phyloP scores from a whole-genome alignment of 78 protist species.

The Dictyostelium brefeldianum region DNA sequence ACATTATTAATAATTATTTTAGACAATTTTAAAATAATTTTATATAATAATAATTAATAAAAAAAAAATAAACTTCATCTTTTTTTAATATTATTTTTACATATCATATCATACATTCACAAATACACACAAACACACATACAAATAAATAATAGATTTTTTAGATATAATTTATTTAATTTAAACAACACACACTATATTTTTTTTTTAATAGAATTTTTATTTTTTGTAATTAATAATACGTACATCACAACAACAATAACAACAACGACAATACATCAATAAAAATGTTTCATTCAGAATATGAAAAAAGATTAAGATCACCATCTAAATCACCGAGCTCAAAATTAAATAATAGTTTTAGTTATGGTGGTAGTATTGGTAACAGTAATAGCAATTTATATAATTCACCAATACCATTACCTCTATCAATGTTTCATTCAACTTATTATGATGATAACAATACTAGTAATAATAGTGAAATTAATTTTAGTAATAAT shows the following conservation, averaged over 20 bases:
- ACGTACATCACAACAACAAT: background rate
- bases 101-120: too few species aligned
- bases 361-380: too few species aligned
- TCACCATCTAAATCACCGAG: slow-evolving; percentile 60
- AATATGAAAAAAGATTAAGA: slow-evolving; percentile 65
- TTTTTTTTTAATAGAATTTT: too few species aligned
- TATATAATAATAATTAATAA: too few species aligned
- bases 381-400: background rate
- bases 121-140: too few species aligned
- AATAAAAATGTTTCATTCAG: slow-evolving; percentile 62
- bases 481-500: background rate
- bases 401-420: background rate
- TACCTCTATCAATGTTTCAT: background rate
- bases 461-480: background rate
- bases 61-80: too few species aligned
- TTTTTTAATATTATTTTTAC: too few species aligned
- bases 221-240: too few species aligned
- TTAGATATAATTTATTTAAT: background rate
- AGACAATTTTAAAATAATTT: too few species aligned
- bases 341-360: background rate
- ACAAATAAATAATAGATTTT: too few species aligned
- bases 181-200: background rate
- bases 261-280: background rate
- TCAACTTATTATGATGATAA: background rate
- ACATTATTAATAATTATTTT: too few species aligned